Conservation (phyloP, 805 yeast species). For the Hanseniaspora pseudoguilliermondii region DNA sequence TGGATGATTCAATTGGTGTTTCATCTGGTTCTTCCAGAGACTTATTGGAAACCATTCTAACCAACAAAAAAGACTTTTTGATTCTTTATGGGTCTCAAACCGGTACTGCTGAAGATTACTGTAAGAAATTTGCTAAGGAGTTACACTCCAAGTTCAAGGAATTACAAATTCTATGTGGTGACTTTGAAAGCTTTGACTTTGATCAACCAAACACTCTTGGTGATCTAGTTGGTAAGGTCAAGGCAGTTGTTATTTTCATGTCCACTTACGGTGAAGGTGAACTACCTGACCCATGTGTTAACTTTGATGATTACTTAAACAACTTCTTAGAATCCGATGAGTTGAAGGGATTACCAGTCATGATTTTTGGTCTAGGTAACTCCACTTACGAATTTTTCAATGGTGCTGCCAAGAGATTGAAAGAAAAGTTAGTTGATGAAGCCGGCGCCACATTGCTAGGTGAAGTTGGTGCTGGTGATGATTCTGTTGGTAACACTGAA, state of each 20-base stretch:
- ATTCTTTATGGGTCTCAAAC: constrained; percentile 92
- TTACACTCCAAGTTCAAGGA: constrained; percentile 61
- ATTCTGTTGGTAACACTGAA: constrained; percentile 86
- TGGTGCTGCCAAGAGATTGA: constrained; percentile 57
- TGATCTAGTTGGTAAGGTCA: constrained; percentile 38
- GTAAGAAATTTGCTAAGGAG: constrained; percentile 81
- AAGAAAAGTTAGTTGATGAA: constrained; percentile 36
- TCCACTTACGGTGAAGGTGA: constrained; percentile 98
- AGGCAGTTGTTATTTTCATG: constrained; percentile 57
- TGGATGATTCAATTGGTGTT: constrained; percentile 27
- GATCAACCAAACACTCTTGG: constrained; percentile 44
- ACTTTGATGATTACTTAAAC: constrained; percentile 58
- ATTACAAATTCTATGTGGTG: constrained; percentile 71
- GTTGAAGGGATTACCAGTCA: constrained; percentile 47
- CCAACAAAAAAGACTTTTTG: constrained; percentile 58
- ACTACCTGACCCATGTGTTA: constrained; percentile 87
- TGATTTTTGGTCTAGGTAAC: constrained; percentile 87
- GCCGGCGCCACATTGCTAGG: constrained; percentile 70
- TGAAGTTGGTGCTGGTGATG: constrained; percentile 83
- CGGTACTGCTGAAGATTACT: constrained; percentile 96
- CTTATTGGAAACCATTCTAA: constrained; percentile 42
- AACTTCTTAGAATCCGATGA: constrained; percentile 37
- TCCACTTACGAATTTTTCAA: constrained; percentile 88
- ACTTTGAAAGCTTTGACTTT: constrained; percentile 76
- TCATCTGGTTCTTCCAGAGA: constrained; percentile 38